These are phyloP conservation scores for Nyssa sinensis DNA, from an alignment of 148 eudicot species.

Conservation along the genomic window DNA sequence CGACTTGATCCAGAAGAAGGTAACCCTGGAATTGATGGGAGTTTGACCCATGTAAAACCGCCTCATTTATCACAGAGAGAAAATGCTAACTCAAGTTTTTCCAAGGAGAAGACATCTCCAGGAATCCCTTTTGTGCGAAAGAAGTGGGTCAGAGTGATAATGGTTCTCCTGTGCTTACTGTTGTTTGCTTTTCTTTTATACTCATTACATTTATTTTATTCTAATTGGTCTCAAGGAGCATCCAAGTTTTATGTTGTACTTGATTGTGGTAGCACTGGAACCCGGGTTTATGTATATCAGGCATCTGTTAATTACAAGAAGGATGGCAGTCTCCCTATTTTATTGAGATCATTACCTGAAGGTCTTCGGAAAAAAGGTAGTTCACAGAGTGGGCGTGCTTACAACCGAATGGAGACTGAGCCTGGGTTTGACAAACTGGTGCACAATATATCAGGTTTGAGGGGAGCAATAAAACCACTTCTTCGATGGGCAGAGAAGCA, in stretches of 20 bases:
- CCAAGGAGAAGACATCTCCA: conserved; percentile 71
- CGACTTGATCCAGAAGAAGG: conserved; percentile 57
- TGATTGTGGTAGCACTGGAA: conserved; percentile 97
- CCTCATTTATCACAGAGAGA: conserved; percentile 40
- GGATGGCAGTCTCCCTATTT: conserved; percentile 64
- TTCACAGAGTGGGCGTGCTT: conserved; percentile 79
- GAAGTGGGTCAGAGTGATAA: conserved; percentile 55
- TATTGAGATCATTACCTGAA: conserved; percentile 72
- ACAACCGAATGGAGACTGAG: conserved; percentile 95
- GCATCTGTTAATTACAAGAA: conserved; percentile 63
- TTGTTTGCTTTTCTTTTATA: conserved; percentile 47
- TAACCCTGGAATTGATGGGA: conserved; percentile 31
- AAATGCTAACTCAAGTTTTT: conserved; percentile 61
- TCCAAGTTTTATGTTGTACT: conserved; percentile 83
- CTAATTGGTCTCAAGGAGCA: conserved; percentile 63
- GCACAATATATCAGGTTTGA: conserved; percentile 71
- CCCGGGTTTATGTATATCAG: conserved; percentile 85
- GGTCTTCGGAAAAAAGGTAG: conserved; percentile 47
- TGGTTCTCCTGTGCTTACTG: conserved; percentile 58
- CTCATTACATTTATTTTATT: conserved; percentile 39
- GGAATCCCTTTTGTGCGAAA: conserved; percentile 33
- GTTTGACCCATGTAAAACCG: conserved; percentile 31
- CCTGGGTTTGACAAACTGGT: conserved; percentile 97
- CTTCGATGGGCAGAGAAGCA: conserved; percentile 89
- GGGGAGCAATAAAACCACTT: conserved; percentile 74